Percentiles rank a stretch among this genome's conserved stretches.
These are phyloP conservation scores for Phytopythium boreale DNA, from an alignment of 352 stramenopile species.

Conservation along the genomic window DNA sequence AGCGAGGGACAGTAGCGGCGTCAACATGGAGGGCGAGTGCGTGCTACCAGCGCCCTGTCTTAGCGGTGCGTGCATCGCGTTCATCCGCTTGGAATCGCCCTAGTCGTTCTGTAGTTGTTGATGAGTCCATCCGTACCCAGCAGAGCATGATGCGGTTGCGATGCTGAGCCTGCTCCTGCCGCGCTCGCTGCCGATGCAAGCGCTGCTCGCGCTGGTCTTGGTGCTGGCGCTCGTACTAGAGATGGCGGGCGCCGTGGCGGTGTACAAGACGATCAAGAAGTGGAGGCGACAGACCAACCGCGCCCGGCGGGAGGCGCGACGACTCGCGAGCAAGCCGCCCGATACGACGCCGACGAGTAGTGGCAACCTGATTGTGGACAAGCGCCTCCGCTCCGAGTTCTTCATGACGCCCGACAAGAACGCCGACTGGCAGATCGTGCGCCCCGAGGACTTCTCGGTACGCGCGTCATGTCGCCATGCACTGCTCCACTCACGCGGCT, in stretches of 20 bases:
- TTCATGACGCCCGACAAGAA: constrained; percentile 20
- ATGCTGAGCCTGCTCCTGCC: not conserved
- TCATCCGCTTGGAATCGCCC: not conserved
- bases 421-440: constrained; percentile 29
- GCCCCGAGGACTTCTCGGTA: constrained; percentile 24
- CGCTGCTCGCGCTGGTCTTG: not conserved
- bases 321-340: not conserved
- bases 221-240: not conserved
- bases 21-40: not conserved
- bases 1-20: not conserved
- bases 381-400: constrained; percentile 12
- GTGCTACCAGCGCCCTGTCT: not conserved
- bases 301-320: not conserved
- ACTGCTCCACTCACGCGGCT: not conserved
- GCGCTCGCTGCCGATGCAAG: not conserved
- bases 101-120: too few relatives aligned
- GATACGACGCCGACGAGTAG: not conserved
- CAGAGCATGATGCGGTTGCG: not conserved
- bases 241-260: not conserved
- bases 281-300: not conserved
- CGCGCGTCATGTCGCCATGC: not conserved
- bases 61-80: not conserved
- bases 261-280: not conserved
- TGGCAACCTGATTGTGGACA: constrained; percentile 2
- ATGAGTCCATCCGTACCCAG: not conserved